Evolutionary conservation across 495 filamentous ascomycete genomes (phyloP).

Genomic region (Amniculicola lignicola): DNA sequence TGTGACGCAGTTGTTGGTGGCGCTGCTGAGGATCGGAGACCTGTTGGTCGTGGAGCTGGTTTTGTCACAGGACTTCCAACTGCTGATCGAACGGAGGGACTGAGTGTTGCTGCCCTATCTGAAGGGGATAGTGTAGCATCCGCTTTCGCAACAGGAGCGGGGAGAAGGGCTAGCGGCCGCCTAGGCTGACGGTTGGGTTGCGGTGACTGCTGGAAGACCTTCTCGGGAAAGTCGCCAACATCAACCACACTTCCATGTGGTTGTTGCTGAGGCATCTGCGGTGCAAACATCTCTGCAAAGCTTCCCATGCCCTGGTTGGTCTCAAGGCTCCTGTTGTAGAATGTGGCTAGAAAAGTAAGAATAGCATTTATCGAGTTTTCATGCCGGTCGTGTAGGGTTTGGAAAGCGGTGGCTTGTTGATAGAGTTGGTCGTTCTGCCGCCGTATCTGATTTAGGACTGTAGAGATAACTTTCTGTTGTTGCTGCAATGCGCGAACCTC

Average conservation of each 20-base stretch:
- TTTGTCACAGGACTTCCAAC: conserved; percentile 26
- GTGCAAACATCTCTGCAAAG: conserved; percentile 42
- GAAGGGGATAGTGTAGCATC: background rate
- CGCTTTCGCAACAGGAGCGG: conserved; percentile 33
- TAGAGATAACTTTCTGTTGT: conserved; percentile 79
- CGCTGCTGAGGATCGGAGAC: conserved; percentile 18
- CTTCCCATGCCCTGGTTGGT: conserved; percentile 47
- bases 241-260: conserved; percentile 43
- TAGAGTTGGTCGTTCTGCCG: conserved; percentile 86
- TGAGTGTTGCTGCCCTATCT: conserved; percentile 23
- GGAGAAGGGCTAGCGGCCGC: conserved; percentile 38
- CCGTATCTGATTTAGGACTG: conserved; percentile 70
- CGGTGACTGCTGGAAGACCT: conserved; percentile 23
- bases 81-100: conserved; percentile 23
- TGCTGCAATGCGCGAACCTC: conserved; percentile 78
- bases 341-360: conserved; percentile 90
- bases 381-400: conserved; percentile 87
- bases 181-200: conserved; percentile 31
- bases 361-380: conserved; percentile 99
- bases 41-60: conserved; percentile 20
- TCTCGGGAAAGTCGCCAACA: conserved; percentile 37
- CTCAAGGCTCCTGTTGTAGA: conserved; percentile 79
- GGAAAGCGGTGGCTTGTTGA: conserved; percentile 84
- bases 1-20: background rate
- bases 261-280: conserved; percentile 40